phyloP scores from a whole-genome alignment of 2,329 filamentous ascomycete genomes.

The Aspergillus intermedius region DNA sequence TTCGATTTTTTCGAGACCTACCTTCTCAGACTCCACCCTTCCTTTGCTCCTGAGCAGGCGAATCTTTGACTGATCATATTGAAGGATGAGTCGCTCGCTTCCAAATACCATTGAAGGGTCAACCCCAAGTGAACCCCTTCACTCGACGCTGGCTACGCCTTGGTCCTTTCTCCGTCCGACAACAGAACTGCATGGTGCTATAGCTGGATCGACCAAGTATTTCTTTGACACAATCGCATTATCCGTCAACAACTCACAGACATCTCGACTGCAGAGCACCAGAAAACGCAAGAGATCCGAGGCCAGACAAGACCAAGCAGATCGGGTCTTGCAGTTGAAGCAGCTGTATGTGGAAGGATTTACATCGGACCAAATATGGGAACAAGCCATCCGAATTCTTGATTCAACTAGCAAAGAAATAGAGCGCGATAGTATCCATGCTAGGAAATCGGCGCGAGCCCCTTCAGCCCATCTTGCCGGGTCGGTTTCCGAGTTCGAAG shows the following conservation, averaged over 20 bases:
- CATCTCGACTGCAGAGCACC: conserved; percentile 58
- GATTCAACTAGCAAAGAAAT: conserved; percentile 54
- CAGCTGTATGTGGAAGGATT: conserved; percentile 85
- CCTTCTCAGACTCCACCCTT: no score
- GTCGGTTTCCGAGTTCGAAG: conserved; percentile 10
- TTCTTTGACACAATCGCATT: conserved; percentile 72
- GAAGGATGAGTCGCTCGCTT: neutral
- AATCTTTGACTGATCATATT: no score
- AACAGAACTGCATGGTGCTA: conserved; percentile 58
- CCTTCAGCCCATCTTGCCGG: conserved; percentile 2
- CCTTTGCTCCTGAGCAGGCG: neutral
- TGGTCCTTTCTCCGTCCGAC: conserved; percentile 73
- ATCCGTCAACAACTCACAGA: conserved; percentile 66
- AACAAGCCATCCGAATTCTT: conserved; percentile 82
- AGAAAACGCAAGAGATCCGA: conserved; percentile 70
- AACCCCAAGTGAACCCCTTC: conserved; percentile 7
- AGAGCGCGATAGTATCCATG: conserved; percentile 40
- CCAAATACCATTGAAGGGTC: neutral
- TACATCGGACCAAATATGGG: conserved; percentile 83
- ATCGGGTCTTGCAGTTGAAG: conserved; percentile 63
- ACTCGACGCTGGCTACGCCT: conserved; percentile 51
- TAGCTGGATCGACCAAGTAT: conserved; percentile 69
- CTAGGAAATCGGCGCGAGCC: conserved; percentile 5
- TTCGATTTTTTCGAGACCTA: neutral
- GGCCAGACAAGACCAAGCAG: conserved; percentile 39